Percentiles rank a stretch among this genome's conserved stretches.
Conservation (phyloP, 2,329 filamentous ascomycete species). For the Chrysoporthe cubensis region DNA sequence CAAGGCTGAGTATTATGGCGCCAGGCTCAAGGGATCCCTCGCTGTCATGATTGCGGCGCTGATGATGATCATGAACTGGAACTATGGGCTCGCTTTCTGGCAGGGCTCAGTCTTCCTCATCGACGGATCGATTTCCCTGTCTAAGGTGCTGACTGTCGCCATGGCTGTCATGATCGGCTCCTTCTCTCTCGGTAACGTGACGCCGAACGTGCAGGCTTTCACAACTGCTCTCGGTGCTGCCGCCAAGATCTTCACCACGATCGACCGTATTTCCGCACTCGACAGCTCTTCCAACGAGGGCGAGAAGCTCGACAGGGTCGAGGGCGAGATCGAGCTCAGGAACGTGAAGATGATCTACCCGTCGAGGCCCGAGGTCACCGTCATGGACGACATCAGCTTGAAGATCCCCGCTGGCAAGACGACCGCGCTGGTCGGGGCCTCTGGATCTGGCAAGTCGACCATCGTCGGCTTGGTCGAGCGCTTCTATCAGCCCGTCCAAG, state of each 20-base stretch:
- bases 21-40: slow-evolving; percentile 72
- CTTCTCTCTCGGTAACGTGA: slow-evolving; percentile 86
- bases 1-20: slow-evolving; percentile 75
- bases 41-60: slow-evolving; percentile 81
- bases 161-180: slow-evolving; percentile 92
- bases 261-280: slow-evolving; percentile 83
- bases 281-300: slow-evolving; percentile 75
- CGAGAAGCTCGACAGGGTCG: slow-evolving; percentile 71
- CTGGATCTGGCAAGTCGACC: slow-evolving; percentile 92
- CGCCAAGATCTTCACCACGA: slow-evolving; percentile 90
- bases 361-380: slow-evolving; percentile 84
- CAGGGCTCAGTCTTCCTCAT: slow-evolving; percentile 78
- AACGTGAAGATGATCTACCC: slow-evolving; percentile 93
- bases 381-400: slow-evolving; percentile 84
- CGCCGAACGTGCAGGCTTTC: slow-evolving; percentile 85
- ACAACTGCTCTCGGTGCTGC: slow-evolving; percentile 82
- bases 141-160: slow-evolving; percentile 79
- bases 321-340: slow-evolving; percentile 79
- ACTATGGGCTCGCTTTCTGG: slow-evolving; percentile 89
- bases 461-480: slow-evolving; percentile 92
- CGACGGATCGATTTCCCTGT: slow-evolving; percentile 65
- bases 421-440: slow-evolving; percentile 91
- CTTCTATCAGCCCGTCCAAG: slow-evolving; percentile 89
- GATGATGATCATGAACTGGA: slow-evolving; percentile 83
- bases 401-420: slow-evolving; percentile 86